Evolutionary conservation across 2,329 filamentous ascomycete species (phyloP).

Genomic region (Periglandula ipomoeae): DNA sequence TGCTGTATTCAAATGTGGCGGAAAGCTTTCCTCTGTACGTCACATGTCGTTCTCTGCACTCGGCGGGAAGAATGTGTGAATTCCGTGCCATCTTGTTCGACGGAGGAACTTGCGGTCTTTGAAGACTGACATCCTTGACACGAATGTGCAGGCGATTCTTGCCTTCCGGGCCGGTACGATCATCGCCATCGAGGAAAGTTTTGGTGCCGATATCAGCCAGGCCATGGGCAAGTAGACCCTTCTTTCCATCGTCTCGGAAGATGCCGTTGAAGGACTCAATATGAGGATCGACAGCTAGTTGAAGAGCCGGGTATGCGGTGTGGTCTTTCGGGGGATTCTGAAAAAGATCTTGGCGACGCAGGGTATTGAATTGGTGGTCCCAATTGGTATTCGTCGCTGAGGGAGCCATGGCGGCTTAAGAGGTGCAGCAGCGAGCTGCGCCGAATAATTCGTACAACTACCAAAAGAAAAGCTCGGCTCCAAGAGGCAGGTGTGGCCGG

Average conservation of each 20-base stretch:
- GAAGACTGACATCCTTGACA: conserved; percentile 72
- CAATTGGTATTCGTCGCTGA: conserved; percentile 59
- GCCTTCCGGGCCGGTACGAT: conserved; percentile 44
- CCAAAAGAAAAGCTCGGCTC: not conserved
- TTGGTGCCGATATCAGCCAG: conserved; percentile 86
- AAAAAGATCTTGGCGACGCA: conserved; percentile 83
- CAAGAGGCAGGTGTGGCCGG: too few relatives aligned
- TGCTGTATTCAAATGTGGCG: conserved; percentile 71
- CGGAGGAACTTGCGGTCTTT: conserved; percentile 70
- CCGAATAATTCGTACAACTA: not conserved
- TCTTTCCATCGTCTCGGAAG: conserved; percentile 59
- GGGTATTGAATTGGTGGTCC: conserved; percentile 78
- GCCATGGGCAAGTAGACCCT: conserved; percentile 56
- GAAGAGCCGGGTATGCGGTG: conserved; percentile 79
- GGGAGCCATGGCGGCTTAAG: conserved; percentile 38
- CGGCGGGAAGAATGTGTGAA: conserved; percentile 80
- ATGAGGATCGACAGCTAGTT: conserved; percentile 80
- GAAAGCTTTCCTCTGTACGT: conserved; percentile 84
- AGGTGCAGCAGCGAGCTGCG: conserved; percentile 4
- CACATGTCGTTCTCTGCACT: conserved; percentile 88
- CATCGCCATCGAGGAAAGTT: conserved; percentile 75
- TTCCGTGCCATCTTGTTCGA: conserved; percentile 78
- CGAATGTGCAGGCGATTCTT: conserved; percentile 71
- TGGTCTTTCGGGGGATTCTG: conserved; percentile 78
- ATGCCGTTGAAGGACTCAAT: conserved; percentile 93